phyloP scores from a whole-genome alignment of 257 asterid genomes.

The Apocynum venetum region DNA sequence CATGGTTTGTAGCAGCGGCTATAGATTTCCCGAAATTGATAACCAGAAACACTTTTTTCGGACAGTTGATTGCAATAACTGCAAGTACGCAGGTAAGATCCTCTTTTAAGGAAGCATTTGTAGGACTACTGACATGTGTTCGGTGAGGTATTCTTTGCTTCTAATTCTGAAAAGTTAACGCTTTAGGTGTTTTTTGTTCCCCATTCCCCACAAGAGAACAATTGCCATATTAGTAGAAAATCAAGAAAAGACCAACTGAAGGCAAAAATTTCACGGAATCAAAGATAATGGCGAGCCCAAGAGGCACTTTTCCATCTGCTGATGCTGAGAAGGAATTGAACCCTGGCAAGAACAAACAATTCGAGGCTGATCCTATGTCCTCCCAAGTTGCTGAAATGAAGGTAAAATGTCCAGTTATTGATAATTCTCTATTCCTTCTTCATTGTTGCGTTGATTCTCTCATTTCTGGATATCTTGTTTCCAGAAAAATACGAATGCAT shows the following conservation, averaged over 20 bases:
- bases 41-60: conserved; percentile 24
- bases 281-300: conserved; percentile 41
- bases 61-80: conserved; percentile 17
- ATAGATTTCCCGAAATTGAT: not conserved
- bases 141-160: conserved; percentile 23
- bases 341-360: conserved; percentile 41
- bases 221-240: too few relatives aligned
- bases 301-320: conserved; percentile 49
- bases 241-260: not conserved
- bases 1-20: not conserved
- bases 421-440: not conserved
- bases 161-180: conserved; percentile 6
- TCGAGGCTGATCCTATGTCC: conserved; percentile 55
- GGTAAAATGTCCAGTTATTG: conserved; percentile 24
- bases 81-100: conserved; percentile 48
- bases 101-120: conserved; percentile 36
- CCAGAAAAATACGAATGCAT: too few relatives aligned
- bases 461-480: too few relatives aligned
- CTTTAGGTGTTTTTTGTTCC: not conserved
- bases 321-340: conserved; percentile 57
- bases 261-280: not conserved
- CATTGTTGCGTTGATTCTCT: not conserved
- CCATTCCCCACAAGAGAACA: not conserved
- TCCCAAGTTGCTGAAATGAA: conserved; percentile 43
- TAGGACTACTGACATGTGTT: conserved; percentile 48